These are phyloP conservation scores for Blumeriella jaapii DNA, from an alignment of 2,329 filamentous ascomycete species.

Conservation along the genomic window DNA sequence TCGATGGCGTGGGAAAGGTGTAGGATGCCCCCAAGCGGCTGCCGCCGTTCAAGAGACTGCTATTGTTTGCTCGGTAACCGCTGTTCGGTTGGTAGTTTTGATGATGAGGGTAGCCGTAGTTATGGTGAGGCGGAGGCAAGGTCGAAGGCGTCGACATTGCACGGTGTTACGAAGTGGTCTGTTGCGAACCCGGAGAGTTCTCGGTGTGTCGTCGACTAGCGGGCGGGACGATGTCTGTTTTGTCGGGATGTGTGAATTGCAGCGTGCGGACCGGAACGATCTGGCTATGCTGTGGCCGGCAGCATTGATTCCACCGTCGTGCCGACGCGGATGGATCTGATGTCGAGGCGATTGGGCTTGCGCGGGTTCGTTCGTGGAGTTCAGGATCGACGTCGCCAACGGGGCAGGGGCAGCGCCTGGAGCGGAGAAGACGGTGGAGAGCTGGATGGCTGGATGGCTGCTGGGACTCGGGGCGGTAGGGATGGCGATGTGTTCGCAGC, in stretches of 20 bases:
- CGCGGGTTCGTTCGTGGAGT: too few species aligned
- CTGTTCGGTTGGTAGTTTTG: conserved; percentile 42
- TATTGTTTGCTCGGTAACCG: conserved; percentile 36
- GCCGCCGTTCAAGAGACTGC: conserved; percentile 26
- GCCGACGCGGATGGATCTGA: not conserved
- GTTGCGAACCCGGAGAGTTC: conserved; percentile 18
- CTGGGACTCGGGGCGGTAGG: too few species aligned
- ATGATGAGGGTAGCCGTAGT: conserved; percentile 49
- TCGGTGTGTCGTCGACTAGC: too few species aligned
- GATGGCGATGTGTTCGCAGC: too few species aligned
- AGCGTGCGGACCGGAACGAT: too few species aligned
- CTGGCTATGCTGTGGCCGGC: too few species aligned
- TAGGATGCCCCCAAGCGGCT: conserved; percentile 25
- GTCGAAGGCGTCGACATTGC: conserved; percentile 73
- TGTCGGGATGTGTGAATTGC: conserved; percentile 4
- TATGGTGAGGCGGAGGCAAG: conserved; percentile 55
- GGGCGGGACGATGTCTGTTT: conserved; percentile 9
- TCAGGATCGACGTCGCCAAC: too few species aligned
- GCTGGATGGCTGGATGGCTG: too few species aligned
- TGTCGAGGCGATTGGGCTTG: too few species aligned
- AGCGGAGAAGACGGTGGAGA: too few species aligned
- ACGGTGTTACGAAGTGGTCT: conserved; percentile 14
- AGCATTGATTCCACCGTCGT: conserved; percentile 16
- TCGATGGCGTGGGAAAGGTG: conserved; percentile 24
- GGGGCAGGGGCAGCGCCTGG: too few species aligned